Evolutionary conservation across 2,329 filamentous ascomycete species (phyloP).

Genomic region (Alternaria sp.): DNA sequence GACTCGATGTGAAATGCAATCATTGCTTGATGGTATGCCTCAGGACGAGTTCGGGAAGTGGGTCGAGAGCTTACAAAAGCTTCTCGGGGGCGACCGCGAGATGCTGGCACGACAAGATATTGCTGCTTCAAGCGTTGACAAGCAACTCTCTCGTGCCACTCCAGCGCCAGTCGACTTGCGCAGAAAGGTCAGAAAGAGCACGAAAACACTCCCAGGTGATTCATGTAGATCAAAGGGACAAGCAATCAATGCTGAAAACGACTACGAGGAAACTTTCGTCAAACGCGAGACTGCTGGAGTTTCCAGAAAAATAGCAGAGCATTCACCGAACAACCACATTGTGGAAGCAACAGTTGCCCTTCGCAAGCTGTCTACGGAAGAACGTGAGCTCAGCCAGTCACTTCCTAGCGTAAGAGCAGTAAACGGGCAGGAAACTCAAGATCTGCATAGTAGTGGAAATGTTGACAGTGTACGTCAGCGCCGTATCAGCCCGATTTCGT

Average conservation of each 20-base stretch:
- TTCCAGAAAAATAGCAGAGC: not conserved
- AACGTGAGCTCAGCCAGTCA: not conserved
- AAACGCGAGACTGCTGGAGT: slow-evolving; percentile 6
- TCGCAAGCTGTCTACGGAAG: slow-evolving; percentile 11
- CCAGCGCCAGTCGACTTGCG: slow-evolving; percentile 16
- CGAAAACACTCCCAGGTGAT: not conserved
- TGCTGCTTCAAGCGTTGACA: not conserved
- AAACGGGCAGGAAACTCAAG: not conserved
- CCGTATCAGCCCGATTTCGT: not conserved
- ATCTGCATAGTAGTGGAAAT: not conserved
- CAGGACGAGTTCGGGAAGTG: slow-evolving; percentile 24
- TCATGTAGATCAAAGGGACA: not conserved
- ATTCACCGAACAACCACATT: not conserved
- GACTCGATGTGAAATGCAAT: slow-evolving; percentile 26
- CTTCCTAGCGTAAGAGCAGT: not conserved
- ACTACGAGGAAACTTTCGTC: not conserved
- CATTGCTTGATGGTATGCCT: slow-evolving; percentile 17
- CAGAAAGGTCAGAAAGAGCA: not conserved
- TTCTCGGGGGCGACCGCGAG: slow-evolving; percentile 28
- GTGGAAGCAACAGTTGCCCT: slow-evolving; percentile 1
- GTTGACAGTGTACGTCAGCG: not conserved
- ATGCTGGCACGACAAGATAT: slow-evolving; percentile 29
- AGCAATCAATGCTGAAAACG: not conserved
- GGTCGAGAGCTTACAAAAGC: slow-evolving; percentile 28
- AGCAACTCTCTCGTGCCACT: slow-evolving; percentile 4